Base-by-base conservation (phyloP, 345 rosid species). In the Lagerstroemia speciosa region DNA sequence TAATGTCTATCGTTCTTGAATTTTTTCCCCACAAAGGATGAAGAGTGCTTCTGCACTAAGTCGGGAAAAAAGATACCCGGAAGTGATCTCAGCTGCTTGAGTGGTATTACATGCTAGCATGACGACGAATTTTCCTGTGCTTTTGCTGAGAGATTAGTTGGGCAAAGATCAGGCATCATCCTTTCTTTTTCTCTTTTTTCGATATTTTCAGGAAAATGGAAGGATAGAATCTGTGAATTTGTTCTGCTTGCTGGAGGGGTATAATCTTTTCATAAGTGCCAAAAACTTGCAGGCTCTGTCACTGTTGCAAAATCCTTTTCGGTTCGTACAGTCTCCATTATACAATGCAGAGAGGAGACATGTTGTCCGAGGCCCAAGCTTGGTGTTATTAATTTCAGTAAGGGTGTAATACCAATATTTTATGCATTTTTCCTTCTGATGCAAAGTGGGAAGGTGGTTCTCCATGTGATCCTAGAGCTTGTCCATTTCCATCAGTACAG, bases 151-250 rank as follows among this genome's bases (percentile, higher is more conserved):
- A 24, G 57, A 70, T 45, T 45, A 70, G 58, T 45, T 43, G 38
- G 67, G 48, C 58, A 64, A 34, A 62, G 50, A 38, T 67, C 67
- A 57, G 48, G 67, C 58, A 73, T 67, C 71, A 67, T 40, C 37
- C 66, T 38, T 52, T 66, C 65, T 31, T 27, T 26, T 26, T 27
- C 15, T 58, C 17, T 58, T 24, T 57, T 24, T 24, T 58, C 20
- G 19, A 27, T 30, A 27, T 27, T 2, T 29, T 27, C 63, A 27
- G 63, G 63, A 27, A 14, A 58, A 55, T 36, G 69, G 69, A 38
- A 72, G 69, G 82, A 57, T 70, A 60, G 87, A 83, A 83, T 79
- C 84, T 37, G 72, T 72, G 83, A 74, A 79, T 85, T 78, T 69
- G 78, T 78, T 84, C 83, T 81, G 69, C 57, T 68, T 75, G 78